A percentile compares a stretch with the other conserved stretches of the same genome.
These are phyloP conservation scores for Phycomyces nitens DNA, from an alignment of 192 early-diverging fungal species.

Conservation along the genomic window DNA sequence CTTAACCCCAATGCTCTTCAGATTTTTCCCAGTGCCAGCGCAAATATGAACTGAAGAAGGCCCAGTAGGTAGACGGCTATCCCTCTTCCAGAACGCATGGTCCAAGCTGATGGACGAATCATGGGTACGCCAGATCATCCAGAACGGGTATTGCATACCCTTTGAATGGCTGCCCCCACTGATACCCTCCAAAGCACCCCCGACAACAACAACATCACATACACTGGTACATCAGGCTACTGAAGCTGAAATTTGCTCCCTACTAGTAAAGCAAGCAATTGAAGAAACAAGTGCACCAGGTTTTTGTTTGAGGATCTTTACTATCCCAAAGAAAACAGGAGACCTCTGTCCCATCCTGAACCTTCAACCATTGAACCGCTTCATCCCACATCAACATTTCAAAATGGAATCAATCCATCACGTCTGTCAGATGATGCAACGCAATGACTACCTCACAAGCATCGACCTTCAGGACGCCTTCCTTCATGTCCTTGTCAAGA, in stretches of 20 bases:
- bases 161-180: background rate
- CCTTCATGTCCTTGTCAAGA: background rate
- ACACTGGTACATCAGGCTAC: background rate
- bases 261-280: background rate
- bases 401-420: constrained; percentile 21
- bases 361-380: constrained; percentile 16
- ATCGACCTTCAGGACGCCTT: constrained; percentile 41
- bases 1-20: background rate
- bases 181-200: background rate
- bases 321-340: constrained; percentile 31
- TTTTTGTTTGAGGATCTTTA: constrained; percentile 19
- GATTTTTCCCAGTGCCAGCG: background rate
- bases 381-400: constrained; percentile 10
- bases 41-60: background rate
- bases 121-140: constrained; percentile 5
- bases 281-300: background rate
- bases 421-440: constrained; percentile 13
- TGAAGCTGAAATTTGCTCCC: background rate
- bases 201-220: background rate
- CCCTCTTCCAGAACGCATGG: constrained; percentile 14
- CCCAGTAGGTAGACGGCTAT: constrained; percentile 13
- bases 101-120: background rate
- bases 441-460: constrained; percentile 22
- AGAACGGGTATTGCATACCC: constrained; percentile 7
- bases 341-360: constrained; percentile 25